Percentiles rank a stretch among this genome's conserved stretches.
These are phyloP conservation scores for Cladosporium austrohemisphaericum DNA, from an alignment of 2,329 filamentous ascomycete genomes.

Conservation along the genomic window DNA sequence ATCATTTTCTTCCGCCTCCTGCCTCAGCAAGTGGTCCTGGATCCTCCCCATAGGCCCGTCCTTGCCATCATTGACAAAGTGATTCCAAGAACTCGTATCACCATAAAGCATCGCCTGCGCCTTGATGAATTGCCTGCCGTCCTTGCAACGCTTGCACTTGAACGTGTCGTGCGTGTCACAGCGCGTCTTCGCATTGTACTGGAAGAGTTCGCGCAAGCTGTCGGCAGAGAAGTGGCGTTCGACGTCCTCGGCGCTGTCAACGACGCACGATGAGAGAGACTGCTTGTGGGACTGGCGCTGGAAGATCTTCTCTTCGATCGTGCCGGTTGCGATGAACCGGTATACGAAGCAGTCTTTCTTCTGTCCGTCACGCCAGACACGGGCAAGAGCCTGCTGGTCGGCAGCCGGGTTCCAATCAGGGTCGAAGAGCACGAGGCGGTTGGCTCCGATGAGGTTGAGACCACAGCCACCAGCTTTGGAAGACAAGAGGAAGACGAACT, in stretches of 20 bases:
- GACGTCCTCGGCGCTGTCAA: constrained; percentile 94
- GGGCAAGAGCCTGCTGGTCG: constrained; percentile 92
- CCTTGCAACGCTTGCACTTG: constrained; percentile 88
- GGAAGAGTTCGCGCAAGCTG: constrained; percentile 86
- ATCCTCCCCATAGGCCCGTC: constrained; percentile 66
- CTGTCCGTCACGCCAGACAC: constrained; percentile 97
- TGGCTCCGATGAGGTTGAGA: constrained; percentile 91
- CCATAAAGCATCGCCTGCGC: constrained; percentile 94
- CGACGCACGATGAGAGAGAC: constrained; percentile 89
- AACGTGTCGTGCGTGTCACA: constrained; percentile 98
- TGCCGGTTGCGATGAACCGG: constrained; percentile 96
- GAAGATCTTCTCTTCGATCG: constrained; percentile 99
- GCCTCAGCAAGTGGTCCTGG: constrained; percentile 83
- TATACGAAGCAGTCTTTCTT: constrained; percentile 99
- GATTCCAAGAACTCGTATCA: constrained; percentile 99
- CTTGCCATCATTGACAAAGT: constrained; percentile 76
- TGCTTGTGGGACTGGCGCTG: constrained; percentile 98
- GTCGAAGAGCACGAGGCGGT: constrained; percentile 91
- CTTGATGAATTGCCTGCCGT: constrained; percentile 81
- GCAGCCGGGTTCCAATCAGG: constrained; percentile 95
- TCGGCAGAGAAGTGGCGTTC: constrained; percentile 95
- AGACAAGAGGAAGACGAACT: constrained; percentile 94
- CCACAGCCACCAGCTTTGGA: constrained; percentile 96
- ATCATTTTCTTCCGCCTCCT: constrained; percentile 73
- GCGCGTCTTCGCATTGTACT: constrained; percentile 77